Conservation (phyloP, 2,329 filamentous ascomycete genomes). For the Elsinoe fawcettii region DNA sequence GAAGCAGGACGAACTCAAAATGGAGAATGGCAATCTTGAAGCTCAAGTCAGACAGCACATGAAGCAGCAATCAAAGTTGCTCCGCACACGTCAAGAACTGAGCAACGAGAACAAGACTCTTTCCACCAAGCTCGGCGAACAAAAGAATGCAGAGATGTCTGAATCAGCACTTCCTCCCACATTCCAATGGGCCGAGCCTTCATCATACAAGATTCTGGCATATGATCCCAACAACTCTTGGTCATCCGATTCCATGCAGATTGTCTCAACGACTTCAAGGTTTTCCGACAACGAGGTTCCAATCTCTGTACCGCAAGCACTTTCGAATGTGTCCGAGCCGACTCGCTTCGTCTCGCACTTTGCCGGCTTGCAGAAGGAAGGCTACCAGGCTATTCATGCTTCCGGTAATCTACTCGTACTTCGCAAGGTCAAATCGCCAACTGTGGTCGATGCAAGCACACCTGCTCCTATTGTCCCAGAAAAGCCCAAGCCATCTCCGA, state of each 20-base stretch:
- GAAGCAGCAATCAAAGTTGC: slow-evolving; percentile 4
- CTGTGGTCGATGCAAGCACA: slow-evolving; percentile 14
- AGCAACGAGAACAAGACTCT: slow-evolving; percentile 4
- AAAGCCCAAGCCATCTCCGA: slow-evolving; percentile 4
- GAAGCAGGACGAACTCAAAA: background rate
- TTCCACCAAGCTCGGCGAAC: background rate
- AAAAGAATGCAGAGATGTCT: background rate
- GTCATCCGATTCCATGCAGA: slow-evolving; percentile 43
- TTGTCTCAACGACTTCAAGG: slow-evolving; percentile 49
- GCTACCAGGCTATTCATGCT: slow-evolving; percentile 60
- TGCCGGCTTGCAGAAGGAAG: slow-evolving; percentile 49
- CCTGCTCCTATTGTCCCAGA: slow-evolving; percentile 11
- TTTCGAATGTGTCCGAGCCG: slow-evolving; percentile 55
- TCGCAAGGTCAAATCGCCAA: slow-evolving; percentile 45
- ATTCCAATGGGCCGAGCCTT: slow-evolving; percentile 27
- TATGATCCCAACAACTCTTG: slow-evolving; percentile 49
- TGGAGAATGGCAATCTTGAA: slow-evolving; percentile 5
- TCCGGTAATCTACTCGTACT: slow-evolving; percentile 58
- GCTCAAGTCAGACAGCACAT: slow-evolving; percentile 3
- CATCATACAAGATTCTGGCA: slow-evolving; percentile 57
- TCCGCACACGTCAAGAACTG: background rate
- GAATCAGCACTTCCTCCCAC: background rate
- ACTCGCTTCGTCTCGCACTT: slow-evolving; percentile 60
- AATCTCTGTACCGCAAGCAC: slow-evolving; percentile 51
- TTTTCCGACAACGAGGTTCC: slow-evolving; percentile 46